Evolutionary conservation across 805 yeast genomes (phyloP).

Genomic region (Cyberlindnera samutprakarnensis): DNA sequence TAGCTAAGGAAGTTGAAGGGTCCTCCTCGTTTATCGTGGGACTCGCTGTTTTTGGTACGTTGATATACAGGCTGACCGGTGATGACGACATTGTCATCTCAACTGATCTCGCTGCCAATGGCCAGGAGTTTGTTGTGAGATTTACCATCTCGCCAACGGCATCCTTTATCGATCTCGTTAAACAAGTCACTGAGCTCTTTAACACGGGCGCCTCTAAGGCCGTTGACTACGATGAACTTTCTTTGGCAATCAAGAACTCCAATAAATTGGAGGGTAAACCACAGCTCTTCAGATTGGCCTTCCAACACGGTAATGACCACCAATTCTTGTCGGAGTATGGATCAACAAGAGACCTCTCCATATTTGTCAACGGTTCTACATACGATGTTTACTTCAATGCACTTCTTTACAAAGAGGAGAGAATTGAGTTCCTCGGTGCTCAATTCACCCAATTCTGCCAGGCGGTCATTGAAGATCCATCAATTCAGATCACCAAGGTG

Average conservation of each 20-base stretch:
- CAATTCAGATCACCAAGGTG: constrained; percentile 46
- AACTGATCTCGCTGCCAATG: constrained; percentile 38
- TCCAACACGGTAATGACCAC: constrained; percentile 35
- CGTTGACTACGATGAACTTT: constrained; percentile 49
- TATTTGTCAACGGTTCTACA: constrained; percentile 33
- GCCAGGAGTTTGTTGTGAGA: constrained; percentile 54
- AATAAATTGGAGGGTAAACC: constrained; percentile 53
- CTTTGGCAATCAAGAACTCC: constrained; percentile 38
- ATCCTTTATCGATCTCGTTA: constrained; percentile 47
- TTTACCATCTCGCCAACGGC: constrained; percentile 47
- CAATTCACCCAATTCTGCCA: constrained; percentile 55
- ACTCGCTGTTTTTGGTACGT: constrained; percentile 59
- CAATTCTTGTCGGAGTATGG: constrained; percentile 31
- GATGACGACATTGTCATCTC: constrained; percentile 91
- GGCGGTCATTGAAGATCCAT: constrained; percentile 29
- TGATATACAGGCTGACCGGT: constrained; percentile 78
- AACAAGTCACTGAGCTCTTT: constrained; percentile 36
- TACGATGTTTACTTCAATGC: constrained; percentile 63
- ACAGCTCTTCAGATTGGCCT: constrained; percentile 50
- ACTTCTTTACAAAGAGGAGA: constrained; percentile 58
- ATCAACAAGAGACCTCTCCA: constrained; percentile 56
- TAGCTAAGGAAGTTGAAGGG: constrained; percentile 16
- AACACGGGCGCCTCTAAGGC: constrained; percentile 22
- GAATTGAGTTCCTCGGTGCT: constrained; percentile 64
- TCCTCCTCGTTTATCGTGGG: constrained; percentile 40